phyloP scores from a whole-genome alignment of 1,284 basidiomycete species.

The Pholiota adiposa region DNA sequence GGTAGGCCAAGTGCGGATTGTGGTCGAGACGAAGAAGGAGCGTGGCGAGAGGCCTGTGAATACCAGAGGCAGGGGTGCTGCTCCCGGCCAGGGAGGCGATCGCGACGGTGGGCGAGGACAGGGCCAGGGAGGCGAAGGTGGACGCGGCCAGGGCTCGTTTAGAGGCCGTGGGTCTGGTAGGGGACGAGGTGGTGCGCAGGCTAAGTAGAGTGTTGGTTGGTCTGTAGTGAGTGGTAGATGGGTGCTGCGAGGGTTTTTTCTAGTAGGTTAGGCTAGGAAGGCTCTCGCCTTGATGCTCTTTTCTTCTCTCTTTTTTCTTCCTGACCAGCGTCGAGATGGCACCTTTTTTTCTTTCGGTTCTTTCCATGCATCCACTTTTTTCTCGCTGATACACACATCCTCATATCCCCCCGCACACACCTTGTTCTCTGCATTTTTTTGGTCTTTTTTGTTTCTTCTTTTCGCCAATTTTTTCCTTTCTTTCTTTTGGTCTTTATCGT shows the following conservation, averaged over 20 bases:
- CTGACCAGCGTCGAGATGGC: not conserved
- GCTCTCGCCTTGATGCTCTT: not conserved
- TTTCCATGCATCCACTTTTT: constrained; percentile 5
- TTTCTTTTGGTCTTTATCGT: constrained; percentile 4
- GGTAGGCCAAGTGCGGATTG: constrained; percentile 60
- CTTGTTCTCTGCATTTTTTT: constrained; percentile 6
- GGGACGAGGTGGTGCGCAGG: constrained; percentile 23
- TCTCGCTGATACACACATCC: constrained; percentile 1
- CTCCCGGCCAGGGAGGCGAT: constrained; percentile 46
- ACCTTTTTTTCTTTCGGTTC: constrained; percentile 3
- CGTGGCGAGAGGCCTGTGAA: constrained; percentile 70
- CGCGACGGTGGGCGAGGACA: constrained; percentile 35
- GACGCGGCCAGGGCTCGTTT: constrained; percentile 32
- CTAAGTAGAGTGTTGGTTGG: constrained; percentile 14
- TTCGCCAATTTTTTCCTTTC: too few relatives aligned
- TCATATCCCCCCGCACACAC: not conserved
- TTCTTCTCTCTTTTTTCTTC: not conserved
- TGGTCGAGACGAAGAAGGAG: constrained; percentile 90
- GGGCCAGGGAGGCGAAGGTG: constrained; percentile 40
- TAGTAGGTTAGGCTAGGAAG: constrained; percentile 4
- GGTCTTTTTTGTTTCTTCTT: not conserved
- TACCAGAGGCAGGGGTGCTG: constrained; percentile 51
- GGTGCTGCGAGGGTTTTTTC: not conserved
- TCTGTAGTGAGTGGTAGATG: constrained; percentile 8
- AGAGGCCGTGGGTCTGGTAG: constrained; percentile 31